Conservation (phyloP, 257 asterid species). For the Solanum piurae region DNA sequence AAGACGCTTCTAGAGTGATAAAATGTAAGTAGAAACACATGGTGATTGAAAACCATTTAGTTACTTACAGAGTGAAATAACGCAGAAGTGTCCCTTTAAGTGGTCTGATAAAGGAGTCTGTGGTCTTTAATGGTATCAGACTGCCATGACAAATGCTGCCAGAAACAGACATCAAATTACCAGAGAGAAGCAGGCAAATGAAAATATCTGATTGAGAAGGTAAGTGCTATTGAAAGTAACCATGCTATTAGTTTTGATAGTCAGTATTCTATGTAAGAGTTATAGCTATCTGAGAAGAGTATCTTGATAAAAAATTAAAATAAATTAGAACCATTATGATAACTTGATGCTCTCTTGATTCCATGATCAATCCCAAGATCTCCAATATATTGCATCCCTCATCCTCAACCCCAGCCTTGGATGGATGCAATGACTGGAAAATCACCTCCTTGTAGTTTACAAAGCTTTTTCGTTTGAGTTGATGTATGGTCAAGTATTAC, state of each 20-base stretch:
- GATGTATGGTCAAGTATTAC: not conserved
- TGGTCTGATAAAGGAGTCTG: slow-evolving; percentile 19
- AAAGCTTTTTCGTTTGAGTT: not conserved
- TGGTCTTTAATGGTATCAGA: slow-evolving; percentile 27
- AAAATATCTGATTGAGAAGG: not conserved
- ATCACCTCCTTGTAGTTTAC: not conserved
- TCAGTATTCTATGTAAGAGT: not conserved
- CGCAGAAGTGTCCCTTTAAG: slow-evolving; percentile 24
- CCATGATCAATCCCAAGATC: not conserved
- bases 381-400: not conserved
- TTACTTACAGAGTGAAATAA: slow-evolving; percentile 56
- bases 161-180: slow-evolving; percentile 5
- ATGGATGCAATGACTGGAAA: not conserved
- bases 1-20: slow-evolving; percentile 1
- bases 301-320: not conserved
- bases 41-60: not conserved
- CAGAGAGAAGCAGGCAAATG: not conserved
- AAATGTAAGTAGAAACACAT: slow-evolving; percentile 2
- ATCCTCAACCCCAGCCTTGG: not conserved
- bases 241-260: not conserved
- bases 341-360: not conserved
- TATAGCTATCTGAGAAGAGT: not conserved
- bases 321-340: not conserved
- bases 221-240: not conserved
- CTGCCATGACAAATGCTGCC: slow-evolving; percentile 39